Base-by-base conservation (phyloP, 2,329 filamentous ascomycete genomes). In the Ophiosphaerella narmari region DNA sequence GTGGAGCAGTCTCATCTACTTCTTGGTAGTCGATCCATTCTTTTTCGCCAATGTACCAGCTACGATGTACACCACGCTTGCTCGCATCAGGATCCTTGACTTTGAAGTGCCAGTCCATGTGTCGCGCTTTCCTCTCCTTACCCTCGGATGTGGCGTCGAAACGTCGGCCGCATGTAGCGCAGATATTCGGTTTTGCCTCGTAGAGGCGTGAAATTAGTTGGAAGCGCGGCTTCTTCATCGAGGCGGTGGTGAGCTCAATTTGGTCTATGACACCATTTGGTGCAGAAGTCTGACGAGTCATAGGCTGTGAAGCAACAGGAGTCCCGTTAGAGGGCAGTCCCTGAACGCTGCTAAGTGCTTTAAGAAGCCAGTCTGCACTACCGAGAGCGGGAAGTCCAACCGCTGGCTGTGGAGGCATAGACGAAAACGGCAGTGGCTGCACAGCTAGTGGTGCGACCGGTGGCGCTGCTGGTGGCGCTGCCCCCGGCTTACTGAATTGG, bases 91-190 rank as follows among this genome's bases (percentile, higher is more conserved):
- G 86, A 75, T 95, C 90, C 67, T 97, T 93, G 21, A 93, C 92
- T 48, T 88, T 87, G 77, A 99, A 99, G 74, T 99, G 94, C 94
- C 94, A 99, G 74, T 99, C 94, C 80, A 99, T 87, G 70, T 99
- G 94, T 3, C 88, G 86, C 21, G 87, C 90, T 77, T 97, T 97
- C 78, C 89, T 89, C 68, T 87, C 86, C 64, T 86, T 89, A 11
- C 93, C 93, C 57, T 89, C 86, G 11, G 86, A 84, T 41, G 90
- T 89, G 4, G 84, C 83, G 46, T 82, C 82, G 72, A 99, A 99
- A 2, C 94, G 87, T 52, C 92, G 85, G 21, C 93, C 94, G 70
- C 94, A 99, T 51, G 93, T 93, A 11, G 88, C 90, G 72, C 94
- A 99, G 48, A 92, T 89, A 51, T 91, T 89, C 0, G 93, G 90